Conservation (phyloP, 2,329 filamentous ascomycete genomes). For the Penicillium sp. region DNA sequence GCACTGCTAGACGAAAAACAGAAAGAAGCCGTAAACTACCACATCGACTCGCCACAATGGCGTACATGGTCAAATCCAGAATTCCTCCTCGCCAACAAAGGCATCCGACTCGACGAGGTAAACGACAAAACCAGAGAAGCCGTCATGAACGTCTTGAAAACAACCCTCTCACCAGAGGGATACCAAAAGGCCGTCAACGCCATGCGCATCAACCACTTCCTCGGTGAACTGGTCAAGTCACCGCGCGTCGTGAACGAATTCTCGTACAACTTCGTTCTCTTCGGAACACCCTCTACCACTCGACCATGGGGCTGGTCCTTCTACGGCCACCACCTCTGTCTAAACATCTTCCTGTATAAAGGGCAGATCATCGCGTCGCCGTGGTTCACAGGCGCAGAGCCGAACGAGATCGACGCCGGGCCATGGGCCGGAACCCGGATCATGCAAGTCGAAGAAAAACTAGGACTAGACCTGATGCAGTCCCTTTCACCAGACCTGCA, state of each 20-base stretch:
- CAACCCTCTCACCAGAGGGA: constrained; percentile 61
- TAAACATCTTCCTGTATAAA: constrained; percentile 62
- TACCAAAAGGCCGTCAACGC: constrained; percentile 63
- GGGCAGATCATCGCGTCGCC: constrained; percentile 63
- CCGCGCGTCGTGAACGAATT: constrained; percentile 64
- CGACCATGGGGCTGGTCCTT: constrained; percentile 66
- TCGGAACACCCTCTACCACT: constrained; percentile 55
- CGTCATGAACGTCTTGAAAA: constrained; percentile 52
- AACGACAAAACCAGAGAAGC: constrained; percentile 41
- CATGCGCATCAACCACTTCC: constrained; percentile 70
- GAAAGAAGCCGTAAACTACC: constrained; percentile 47
- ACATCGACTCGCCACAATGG: constrained; percentile 67
- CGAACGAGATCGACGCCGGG: constrained; percentile 65
- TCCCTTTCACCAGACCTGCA: constrained; percentile 47
- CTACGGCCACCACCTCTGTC: constrained; percentile 73
- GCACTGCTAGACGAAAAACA: constrained; percentile 47
- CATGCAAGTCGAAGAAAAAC: constrained; percentile 56
- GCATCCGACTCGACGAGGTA: constrained; percentile 63
- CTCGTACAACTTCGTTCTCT: constrained; percentile 70
- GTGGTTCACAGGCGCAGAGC: constrained; percentile 75
- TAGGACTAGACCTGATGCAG: constrained; percentile 67
- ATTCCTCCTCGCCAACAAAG: constrained; percentile 63
- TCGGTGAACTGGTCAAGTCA: constrained; percentile 60
- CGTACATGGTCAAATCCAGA: constrained; percentile 68
- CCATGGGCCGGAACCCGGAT: constrained; percentile 60